A percentile compares a stretch with the other conserved stretches of the same genome.
Evolutionary conservation across 2,329 filamentous ascomycete genomes (phyloP).

Genomic region (Fusarium pilosicola): DNA sequence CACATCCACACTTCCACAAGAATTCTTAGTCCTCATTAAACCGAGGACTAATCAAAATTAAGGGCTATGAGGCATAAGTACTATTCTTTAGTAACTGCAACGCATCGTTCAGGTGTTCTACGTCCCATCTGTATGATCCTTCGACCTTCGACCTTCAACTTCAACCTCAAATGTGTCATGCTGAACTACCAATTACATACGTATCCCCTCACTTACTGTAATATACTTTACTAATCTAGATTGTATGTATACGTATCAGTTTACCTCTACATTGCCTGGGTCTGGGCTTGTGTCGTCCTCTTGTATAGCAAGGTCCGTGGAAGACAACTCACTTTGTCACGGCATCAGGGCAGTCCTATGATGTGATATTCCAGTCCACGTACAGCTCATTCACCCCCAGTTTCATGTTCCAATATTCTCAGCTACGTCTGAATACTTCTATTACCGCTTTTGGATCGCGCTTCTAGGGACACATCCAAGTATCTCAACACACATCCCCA

Average conservation of each 20-base stretch:
- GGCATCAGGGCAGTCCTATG: not conserved
- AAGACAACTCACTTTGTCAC: not conserved
- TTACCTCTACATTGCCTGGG: not conserved
- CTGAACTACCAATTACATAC: not conserved
- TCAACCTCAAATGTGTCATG: not conserved
- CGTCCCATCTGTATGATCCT: not conserved
- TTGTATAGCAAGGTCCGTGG: not conserved
- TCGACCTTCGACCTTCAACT: not conserved
- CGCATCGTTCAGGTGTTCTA: not conserved
- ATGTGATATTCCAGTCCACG: not conserved
- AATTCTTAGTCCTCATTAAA: not conserved
- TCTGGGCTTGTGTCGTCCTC: not conserved
- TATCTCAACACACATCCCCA: conserved; percentile 7
- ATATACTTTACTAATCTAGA: not conserved
- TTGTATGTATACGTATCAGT: not conserved
- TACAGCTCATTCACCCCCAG: not conserved
- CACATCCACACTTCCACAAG: not conserved
- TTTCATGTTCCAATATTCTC: not conserved
- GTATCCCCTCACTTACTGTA: not conserved
- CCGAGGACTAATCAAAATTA: not conserved
- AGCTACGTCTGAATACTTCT: not conserved
- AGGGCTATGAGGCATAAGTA: not conserved
- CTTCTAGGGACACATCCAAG: conserved; percentile 5
- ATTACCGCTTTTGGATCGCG: not conserved
- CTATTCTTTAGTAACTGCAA: not conserved